phyloP scores from a whole-genome alignment of 2,329 filamentous ascomycete genomes.

The Davidsoniella eucalypti region DNA sequence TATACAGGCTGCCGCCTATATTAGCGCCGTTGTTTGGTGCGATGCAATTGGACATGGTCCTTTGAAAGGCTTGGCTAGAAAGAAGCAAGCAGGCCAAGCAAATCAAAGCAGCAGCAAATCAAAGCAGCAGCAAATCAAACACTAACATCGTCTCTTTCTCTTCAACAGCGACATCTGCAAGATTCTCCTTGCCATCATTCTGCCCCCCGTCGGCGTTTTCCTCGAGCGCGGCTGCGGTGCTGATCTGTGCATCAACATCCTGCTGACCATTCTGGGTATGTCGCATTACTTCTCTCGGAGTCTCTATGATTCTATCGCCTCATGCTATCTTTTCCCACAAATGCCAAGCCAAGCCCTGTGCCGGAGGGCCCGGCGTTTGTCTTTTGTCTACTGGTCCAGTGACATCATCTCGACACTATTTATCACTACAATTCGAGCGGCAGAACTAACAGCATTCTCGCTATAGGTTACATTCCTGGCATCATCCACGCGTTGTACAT shows the following conservation, averaged over 20 bases:
- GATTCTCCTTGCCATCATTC: constrained; percentile 72
- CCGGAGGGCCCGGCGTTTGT: not conserved
- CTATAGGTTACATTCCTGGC: constrained; percentile 47
- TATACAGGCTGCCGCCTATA: not conserved
- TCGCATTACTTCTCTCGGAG: not conserved
- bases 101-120: too few species aligned
- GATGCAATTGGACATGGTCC: not conserved
- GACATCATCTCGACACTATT: not conserved
- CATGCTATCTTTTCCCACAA: not conserved
- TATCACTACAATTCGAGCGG: not conserved
- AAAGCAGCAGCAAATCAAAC: too few species aligned
- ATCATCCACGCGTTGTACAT: constrained; percentile 93
- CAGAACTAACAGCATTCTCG: constrained; percentile 1
- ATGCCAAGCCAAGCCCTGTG: not conserved
- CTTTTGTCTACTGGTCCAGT: not conserved
- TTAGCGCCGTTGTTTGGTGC: too few species aligned
- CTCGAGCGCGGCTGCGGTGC: constrained; percentile 80
- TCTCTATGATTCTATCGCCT: not conserved
- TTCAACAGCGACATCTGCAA: constrained; percentile 38
- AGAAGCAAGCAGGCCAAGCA: too few species aligned
- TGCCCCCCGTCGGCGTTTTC: constrained; percentile 84
- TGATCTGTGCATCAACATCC: constrained; percentile 84
- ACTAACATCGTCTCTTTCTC: constrained; percentile 7
- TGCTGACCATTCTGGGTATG: constrained; percentile 56
- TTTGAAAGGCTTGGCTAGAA: not conserved